A percentile compares a stretch with the other conserved stretches of the same genome.
Conservation (phyloP, 2,329 filamentous ascomycete genomes). For the Beauveria sp. region DNA sequence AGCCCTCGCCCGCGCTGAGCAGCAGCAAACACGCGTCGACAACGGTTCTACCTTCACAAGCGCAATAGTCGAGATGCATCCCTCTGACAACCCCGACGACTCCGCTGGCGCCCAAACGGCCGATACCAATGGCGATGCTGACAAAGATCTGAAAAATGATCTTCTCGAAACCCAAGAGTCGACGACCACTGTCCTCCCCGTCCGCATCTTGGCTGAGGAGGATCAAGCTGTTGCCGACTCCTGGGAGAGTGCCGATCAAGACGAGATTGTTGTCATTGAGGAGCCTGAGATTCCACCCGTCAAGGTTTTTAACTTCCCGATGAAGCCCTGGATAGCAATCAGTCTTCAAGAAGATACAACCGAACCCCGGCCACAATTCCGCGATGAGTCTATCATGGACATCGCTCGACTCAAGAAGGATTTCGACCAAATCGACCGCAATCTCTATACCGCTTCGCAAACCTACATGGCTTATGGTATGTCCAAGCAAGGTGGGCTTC, state of each 20-base stretch:
- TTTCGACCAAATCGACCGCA: constrained; percentile 94
- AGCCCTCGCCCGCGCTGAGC: constrained; percentile 51
- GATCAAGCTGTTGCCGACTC: constrained; percentile 64
- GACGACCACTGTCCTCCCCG: constrained; percentile 35
- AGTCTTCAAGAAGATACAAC: constrained; percentile 55
- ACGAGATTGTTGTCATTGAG: constrained; percentile 57
- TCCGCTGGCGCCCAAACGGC: constrained; percentile 33
- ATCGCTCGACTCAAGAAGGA: constrained; percentile 95
- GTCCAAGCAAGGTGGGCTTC: constrained; percentile 84
- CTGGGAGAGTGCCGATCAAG: constrained; percentile 83
- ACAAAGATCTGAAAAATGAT: constrained; percentile 35
- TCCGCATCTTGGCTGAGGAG: constrained; percentile 45
- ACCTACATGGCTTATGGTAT: constrained; percentile 92
- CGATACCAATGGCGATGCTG: constrained; percentile 44
- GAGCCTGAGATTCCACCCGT: constrained; percentile 59
- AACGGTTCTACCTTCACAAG: constrained; percentile 30
- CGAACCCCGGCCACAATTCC: constrained; percentile 55
- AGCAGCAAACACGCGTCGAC: constrained; percentile 39
- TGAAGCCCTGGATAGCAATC: constrained; percentile 93
- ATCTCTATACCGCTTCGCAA: constrained; percentile 80
- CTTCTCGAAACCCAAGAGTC: constrained; percentile 31
- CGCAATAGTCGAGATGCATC: constrained; percentile 3
- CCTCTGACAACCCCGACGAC: constrained; percentile 14
- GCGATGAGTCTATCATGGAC: constrained; percentile 76
- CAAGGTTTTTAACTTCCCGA: constrained; percentile 88